Evolutionary conservation across 768 basidiomycete species (phyloP).

Genomic region (Kwoniella mangroviensis): DNA sequence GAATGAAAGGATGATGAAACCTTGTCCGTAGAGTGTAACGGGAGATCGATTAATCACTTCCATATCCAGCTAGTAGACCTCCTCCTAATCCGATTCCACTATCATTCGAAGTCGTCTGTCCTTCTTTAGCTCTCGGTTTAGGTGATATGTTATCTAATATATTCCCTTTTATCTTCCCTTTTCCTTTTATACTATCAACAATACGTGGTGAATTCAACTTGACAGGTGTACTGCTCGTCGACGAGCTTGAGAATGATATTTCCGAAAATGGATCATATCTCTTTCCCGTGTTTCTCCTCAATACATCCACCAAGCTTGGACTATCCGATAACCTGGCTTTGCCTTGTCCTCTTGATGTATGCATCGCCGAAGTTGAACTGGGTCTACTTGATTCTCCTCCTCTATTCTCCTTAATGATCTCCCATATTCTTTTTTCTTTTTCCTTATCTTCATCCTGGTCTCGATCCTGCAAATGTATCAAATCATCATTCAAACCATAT

Average conservation of each 20-base stretch:
- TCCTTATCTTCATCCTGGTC: conserved; percentile 59
- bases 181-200: conserved; percentile 14
- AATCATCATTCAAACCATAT: conserved; percentile 75
- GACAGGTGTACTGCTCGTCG: conserved; percentile 6
- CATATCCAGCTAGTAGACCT: conserved; percentile 50
- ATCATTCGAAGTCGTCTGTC: background rate
- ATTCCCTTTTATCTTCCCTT: conserved; percentile 38
- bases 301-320: conserved; percentile 27
- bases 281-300: conserved; percentile 46
- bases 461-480: conserved; percentile 61
- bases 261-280: conserved; percentile 52
- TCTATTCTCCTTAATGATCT: conserved; percentile 64
- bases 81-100: conserved; percentile 8
- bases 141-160: background rate
- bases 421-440: conserved; percentile 66
- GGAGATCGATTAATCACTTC: conserved; percentile 40
- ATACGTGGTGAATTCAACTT: background rate
- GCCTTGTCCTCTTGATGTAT: background rate
- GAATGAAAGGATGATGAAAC: background rate
- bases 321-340: background rate
- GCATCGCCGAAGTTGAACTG: background rate
- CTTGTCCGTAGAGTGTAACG: background rate
- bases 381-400: conserved; percentile 33
- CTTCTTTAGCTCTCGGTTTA: conserved; percentile 5
- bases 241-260: conserved; percentile 15